These are phyloP conservation scores for Dothideomycetes sp. DNA, from an alignment of 2,329 filamentous ascomycete genomes.

Conservation along the genomic window DNA sequence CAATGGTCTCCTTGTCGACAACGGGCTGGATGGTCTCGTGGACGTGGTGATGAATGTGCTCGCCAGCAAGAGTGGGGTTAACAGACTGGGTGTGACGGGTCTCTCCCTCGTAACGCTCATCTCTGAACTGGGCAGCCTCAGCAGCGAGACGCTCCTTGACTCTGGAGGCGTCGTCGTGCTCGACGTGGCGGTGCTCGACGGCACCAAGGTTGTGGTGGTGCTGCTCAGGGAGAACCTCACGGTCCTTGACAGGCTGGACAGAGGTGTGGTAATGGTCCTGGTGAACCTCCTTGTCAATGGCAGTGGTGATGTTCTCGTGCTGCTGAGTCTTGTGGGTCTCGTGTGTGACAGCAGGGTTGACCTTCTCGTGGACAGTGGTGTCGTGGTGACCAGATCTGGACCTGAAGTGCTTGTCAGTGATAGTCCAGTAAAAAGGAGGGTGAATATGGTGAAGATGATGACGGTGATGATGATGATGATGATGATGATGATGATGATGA, in stretches of 20 bases:
- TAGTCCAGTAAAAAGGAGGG: not conserved
- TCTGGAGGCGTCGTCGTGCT: conserved; percentile 49
- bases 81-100: conserved; percentile 41
- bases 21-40: conserved; percentile 64
- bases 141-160: conserved; percentile 40
- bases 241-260: conserved; percentile 50
- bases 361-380: conserved; percentile 60
- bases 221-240: conserved; percentile 46
- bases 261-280: conserved; percentile 65
- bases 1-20: conserved; percentile 57
- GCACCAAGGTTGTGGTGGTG: conserved; percentile 51
- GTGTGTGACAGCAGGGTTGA: conserved; percentile 51
- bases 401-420: not conserved
- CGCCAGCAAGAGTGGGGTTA: conserved; percentile 45
- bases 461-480: not conserved
- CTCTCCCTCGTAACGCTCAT: conserved; percentile 39
- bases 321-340: conserved; percentile 52
- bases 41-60: conserved; percentile 57
- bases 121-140: conserved; percentile 48
- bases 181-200: conserved; percentile 52
- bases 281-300: conserved; percentile 59
- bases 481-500: not conserved
- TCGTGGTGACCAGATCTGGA: conserved; percentile 48
- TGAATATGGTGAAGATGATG: not conserved
- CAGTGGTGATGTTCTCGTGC: conserved; percentile 54